phyloP scores from a whole-genome alignment of 768 basidiomycete species.

The Termitomyces sp. region DNA sequence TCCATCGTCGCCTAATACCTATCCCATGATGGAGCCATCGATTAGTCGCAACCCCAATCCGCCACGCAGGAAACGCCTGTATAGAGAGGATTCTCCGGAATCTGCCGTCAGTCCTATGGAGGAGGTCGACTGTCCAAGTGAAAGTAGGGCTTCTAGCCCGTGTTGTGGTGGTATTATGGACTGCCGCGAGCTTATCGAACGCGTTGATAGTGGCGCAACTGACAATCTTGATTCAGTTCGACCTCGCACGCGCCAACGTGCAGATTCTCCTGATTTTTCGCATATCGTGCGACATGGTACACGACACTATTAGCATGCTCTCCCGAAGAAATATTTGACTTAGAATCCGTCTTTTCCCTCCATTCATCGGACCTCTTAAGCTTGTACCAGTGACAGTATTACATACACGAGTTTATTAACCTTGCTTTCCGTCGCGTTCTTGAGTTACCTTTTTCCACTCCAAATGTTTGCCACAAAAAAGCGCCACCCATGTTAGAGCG shows the following conservation, averaged over 20 bases:
- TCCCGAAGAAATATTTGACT: not conserved
- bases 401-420: not conserved
- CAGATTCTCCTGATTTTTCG: conserved; percentile 2
- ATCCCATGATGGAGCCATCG: conserved; percentile 4
- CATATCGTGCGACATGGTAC: not conserved
- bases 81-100: conserved; percentile 26
- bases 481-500: conserved; percentile 59
- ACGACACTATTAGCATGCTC: conserved; percentile 3
- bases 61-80: conserved; percentile 25
- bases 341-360: not conserved
- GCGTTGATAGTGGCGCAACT: conserved; percentile 15
- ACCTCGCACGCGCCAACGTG: not conserved
- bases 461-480: conserved; percentile 36
- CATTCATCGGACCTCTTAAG: no score
- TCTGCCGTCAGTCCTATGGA: conserved; percentile 10
- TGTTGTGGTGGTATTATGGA: conserved; percentile 50
- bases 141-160: conserved; percentile 21
- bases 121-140: conserved; percentile 6
- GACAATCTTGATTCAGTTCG: not conserved
- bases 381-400: not conserved
- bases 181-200: conserved; percentile 35
- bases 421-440: not conserved
- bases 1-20: conserved; percentile 16
- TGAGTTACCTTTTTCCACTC: conserved; percentile 25
- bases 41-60: conserved; percentile 2